phyloP scores from a whole-genome alignment of 768 basidiomycete species.

The Roridomyces roridus region DNA sequence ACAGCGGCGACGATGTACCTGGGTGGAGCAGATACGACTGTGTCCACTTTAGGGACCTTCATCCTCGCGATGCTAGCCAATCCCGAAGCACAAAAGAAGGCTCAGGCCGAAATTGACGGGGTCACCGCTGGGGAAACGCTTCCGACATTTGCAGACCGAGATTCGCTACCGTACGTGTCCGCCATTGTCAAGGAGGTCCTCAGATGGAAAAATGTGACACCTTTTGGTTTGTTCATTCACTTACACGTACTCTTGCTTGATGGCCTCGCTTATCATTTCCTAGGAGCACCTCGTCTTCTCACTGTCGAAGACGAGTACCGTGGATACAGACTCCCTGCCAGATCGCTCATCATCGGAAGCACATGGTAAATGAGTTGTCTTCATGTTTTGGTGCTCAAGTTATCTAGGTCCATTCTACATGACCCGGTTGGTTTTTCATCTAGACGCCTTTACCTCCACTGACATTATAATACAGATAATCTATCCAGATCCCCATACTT shows the following conservation, averaged over 20 bases:
- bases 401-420: slow-evolving; percentile 3
- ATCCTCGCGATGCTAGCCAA: slow-evolving; percentile 45
- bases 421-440: neutral
- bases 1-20: neutral
- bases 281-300: slow-evolving; percentile 33
- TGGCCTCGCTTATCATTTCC: neutral
- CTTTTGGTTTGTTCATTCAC: slow-evolving; percentile 34
- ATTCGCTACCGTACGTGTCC: slow-evolving; percentile 38
- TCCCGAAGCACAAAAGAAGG: too few relatives aligned
- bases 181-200: slow-evolving; percentile 42
- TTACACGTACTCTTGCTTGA: neutral
- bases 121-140: slow-evolving; percentile 39
- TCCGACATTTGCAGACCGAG: slow-evolving; percentile 38
- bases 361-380: slow-evolving; percentile 14
- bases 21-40: slow-evolving; percentile 41
- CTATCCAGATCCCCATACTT: slow-evolving; percentile 41
- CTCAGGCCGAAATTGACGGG: slow-evolving; percentile 44
- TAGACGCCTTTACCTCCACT: neutral
- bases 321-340: slow-evolving; percentile 41
- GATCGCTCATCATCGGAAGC: slow-evolving; percentile 30
- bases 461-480: slow-evolving; percentile 2
- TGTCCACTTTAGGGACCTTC: slow-evolving; percentile 38
- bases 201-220: slow-evolving; percentile 39
- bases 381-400: neutral
- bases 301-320: slow-evolving; percentile 39